These are phyloP conservation scores for Schizopora paradoxa DNA, from an alignment of 1,284 basidiomycete genomes.

Conservation along the genomic window DNA sequence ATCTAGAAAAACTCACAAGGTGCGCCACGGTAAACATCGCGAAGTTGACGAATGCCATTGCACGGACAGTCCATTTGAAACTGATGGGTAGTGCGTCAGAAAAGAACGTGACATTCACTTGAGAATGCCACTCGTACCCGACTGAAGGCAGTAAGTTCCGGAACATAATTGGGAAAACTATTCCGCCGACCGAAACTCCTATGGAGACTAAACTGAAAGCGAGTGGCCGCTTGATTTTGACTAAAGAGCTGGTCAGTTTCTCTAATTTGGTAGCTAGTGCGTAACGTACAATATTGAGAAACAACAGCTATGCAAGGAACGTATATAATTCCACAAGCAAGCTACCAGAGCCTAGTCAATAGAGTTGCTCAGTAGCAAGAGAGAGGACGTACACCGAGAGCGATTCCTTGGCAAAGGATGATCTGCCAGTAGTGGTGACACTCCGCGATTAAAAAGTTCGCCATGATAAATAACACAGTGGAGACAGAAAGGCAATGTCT, in stretches of 20 bases:
- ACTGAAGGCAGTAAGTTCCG: conserved; percentile 33
- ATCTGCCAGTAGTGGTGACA: conserved; percentile 57
- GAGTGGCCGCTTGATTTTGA: conserved; percentile 35
- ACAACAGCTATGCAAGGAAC: conserved; percentile 41
- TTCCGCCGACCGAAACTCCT: conserved; percentile 42
- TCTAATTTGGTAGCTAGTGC: not conserved
- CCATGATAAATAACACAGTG: conserved; percentile 39
- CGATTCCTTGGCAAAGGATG: conserved; percentile 48
- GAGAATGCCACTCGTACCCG: not conserved
- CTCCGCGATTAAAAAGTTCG: conserved; percentile 50
- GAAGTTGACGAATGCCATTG: conserved; percentile 4
- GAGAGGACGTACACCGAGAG: conserved; percentile 37
- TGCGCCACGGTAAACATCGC: conserved; percentile 22
- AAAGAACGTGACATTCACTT: not conserved
- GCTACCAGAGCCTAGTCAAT: conserved; percentile 22
- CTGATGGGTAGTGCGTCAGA: not conserved
- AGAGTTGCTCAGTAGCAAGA: not conserved
- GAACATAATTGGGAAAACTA: conserved; percentile 41
- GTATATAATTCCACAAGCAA: conserved; percentile 43
- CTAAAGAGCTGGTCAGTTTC: not conserved
- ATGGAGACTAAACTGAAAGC: conserved; percentile 38
- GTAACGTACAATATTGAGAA: conserved; percentile 40
- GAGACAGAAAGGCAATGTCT: conserved; percentile 37
- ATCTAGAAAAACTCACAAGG: conserved; percentile 20
- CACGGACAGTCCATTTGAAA: conserved; percentile 6